Conservation (phyloP, 2,329 filamentous ascomycete genomes). For the Calonectria crousiana region DNA sequence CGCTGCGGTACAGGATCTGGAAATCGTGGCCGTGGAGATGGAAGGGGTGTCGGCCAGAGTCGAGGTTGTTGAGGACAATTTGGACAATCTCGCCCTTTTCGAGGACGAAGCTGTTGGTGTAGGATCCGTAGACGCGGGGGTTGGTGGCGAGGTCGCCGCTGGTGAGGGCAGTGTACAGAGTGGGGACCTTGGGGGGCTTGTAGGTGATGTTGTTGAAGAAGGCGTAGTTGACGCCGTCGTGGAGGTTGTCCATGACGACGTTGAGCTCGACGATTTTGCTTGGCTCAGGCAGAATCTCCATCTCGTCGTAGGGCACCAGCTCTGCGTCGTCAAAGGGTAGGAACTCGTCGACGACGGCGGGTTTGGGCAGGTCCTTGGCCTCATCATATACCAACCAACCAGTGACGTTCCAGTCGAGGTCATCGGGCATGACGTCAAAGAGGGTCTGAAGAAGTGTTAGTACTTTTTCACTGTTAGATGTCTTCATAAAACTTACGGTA, state of each 20-base stretch:
- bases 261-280: slow-evolving; percentile 73
- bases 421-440: slow-evolving; percentile 76
- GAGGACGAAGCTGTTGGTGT: slow-evolving; percentile 76
- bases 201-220: slow-evolving; percentile 86
- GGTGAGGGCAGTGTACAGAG: slow-evolving; percentile 80
- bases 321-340: slow-evolving; percentile 79
- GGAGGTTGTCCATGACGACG: slow-evolving; percentile 72
- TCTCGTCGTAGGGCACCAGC: slow-evolving; percentile 76
- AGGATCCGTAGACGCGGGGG: slow-evolving; percentile 72
- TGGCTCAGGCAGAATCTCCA: slow-evolving; percentile 70
- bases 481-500: slow-evolving; percentile 55
- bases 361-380: slow-evolving; percentile 57
- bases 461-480: not conserved
- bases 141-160: slow-evolving; percentile 70
- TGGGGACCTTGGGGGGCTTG: slow-evolving; percentile 79
- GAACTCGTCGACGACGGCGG: slow-evolving; percentile 71
- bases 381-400: slow-evolving; percentile 73
- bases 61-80: slow-evolving; percentile 82
- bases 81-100: slow-evolving; percentile 77
- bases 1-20: slow-evolving; percentile 73
- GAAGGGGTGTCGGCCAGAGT: slow-evolving; percentile 79
- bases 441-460: slow-evolving; percentile 59
- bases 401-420: slow-evolving; percentile 76
- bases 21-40: slow-evolving; percentile 84
- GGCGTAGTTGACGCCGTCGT: slow-evolving; percentile 71